Conservation (phyloP, 176 grass and related monocot species). For the Zoysia pacifica region DNA sequence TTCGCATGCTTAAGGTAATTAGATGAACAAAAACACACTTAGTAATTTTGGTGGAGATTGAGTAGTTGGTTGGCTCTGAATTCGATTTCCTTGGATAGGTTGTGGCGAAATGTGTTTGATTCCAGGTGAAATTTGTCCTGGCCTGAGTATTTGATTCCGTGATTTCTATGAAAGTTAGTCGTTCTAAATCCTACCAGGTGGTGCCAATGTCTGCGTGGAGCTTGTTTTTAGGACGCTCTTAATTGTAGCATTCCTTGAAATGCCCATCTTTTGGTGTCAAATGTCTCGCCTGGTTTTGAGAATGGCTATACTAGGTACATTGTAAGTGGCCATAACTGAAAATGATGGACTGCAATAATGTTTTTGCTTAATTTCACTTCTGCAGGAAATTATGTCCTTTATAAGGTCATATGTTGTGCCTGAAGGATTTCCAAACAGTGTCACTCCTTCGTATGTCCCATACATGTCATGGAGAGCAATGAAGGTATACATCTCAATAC, state of each 20-base stretch:
- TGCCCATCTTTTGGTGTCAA: too few species aligned
- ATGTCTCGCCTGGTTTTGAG: background rate
- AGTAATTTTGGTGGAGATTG: background rate
- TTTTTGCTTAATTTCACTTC: conserved; percentile 6
- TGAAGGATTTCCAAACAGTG: conserved; percentile 93
- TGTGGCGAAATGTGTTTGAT: background rate
- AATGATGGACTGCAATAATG: conserved; percentile 17
- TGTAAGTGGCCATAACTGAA: background rate
- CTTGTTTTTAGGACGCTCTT: too few species aligned
- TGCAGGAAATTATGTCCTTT: conserved; percentile 89
- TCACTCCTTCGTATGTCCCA: conserved; percentile 96
- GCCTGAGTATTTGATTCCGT: background rate
- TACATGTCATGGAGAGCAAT: conserved; percentile 99
- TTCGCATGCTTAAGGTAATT: background rate
- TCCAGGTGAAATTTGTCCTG: background rate
- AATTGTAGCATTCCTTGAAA: too few species aligned
- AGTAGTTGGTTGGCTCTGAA: background rate
- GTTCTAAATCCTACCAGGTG: background rate
- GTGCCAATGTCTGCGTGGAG: background rate
- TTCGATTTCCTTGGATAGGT: background rate
- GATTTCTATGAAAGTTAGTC: conserved; percentile 6
- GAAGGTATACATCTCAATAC: conserved; percentile 56
- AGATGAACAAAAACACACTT: background rate
- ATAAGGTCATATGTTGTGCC: conserved; percentile 94
- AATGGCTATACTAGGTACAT: background rate